A percentile compares a stretch with the other conserved stretches of the same genome.
phyloP scores from a whole-genome alignment of 2,329 filamentous ascomycete genomes.

The Polytolypa hystricis region DNA sequence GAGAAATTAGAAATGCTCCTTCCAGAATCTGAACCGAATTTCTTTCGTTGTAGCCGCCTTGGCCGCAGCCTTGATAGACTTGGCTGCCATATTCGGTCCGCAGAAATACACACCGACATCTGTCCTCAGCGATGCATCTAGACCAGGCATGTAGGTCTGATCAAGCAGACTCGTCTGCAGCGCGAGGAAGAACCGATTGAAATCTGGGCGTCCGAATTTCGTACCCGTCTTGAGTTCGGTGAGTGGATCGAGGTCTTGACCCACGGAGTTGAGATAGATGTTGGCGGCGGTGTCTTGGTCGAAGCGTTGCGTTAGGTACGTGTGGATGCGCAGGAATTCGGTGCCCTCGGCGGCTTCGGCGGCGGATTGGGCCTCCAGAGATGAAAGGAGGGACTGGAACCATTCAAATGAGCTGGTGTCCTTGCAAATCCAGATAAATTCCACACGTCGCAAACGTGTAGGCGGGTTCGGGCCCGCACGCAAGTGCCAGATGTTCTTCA shows the following conservation, averaged over 20 bases:
- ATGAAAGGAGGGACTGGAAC: constrained; percentile 91
- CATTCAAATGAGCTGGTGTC: constrained; percentile 95
- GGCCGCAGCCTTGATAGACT: constrained; percentile 74
- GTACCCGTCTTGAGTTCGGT: constrained; percentile 84
- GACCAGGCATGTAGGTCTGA: constrained; percentile 70
- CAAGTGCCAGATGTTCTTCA: constrained; percentile 98
- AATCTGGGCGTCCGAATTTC: constrained; percentile 92
- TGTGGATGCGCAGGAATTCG: constrained; percentile 96
- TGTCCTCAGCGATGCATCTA: constrained; percentile 65
- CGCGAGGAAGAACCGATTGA: constrained; percentile 62
- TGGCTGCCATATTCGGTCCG: constrained; percentile 68
- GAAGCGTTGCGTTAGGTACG: constrained; percentile 87
- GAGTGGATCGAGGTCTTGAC: constrained; percentile 74
- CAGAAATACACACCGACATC: constrained; percentile 98
- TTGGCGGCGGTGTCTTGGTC: constrained; percentile 90
- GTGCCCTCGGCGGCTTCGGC: constrained; percentile 45
- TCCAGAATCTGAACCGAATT: constrained; percentile 96
- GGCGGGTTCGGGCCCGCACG: constrained; percentile 84
- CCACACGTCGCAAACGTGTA: constrained; percentile 77
- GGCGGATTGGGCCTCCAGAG: constrained; percentile 75
- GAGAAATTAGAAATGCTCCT: constrained; percentile 62
- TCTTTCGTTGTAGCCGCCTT: constrained; percentile 61
- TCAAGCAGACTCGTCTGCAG: constrained; percentile 85
- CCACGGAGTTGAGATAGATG: constrained; percentile 92
- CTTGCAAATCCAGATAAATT: constrained; percentile 98